phyloP scores from a whole-genome alignment of 1,139 yeast species.

The Suhomyces ambrosiae region DNA sequence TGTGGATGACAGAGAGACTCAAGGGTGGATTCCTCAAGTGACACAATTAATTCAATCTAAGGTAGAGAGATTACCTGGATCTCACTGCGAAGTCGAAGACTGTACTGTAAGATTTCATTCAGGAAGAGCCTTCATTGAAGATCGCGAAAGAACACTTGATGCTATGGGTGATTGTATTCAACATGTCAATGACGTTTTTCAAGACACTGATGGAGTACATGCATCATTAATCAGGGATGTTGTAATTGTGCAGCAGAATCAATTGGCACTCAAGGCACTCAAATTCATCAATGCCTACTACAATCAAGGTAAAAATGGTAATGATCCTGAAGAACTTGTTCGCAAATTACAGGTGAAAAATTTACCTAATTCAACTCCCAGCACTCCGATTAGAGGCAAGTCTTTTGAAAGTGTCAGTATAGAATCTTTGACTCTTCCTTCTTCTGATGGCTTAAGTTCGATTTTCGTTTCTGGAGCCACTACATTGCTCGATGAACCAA shows the following conservation, averaged over 20 bases:
- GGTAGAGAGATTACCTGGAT: conserved; percentile 79
- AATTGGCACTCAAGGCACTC: conserved; percentile 55
- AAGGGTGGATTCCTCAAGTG: conserved; percentile 64
- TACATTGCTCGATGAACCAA: conserved; percentile 68
- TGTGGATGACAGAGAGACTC: conserved; percentile 52
- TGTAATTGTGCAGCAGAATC: conserved; percentile 65
- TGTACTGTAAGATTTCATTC: conserved; percentile 76
- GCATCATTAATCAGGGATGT: conserved; percentile 73
- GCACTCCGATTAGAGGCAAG: conserved; percentile 14
- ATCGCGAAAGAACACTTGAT: conserved; percentile 63
- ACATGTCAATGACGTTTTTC: conserved; percentile 77
- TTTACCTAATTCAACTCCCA: conserved; percentile 17
- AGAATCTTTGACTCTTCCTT: background rate
- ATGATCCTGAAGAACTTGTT: conserved; percentile 23
- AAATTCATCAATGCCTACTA: conserved; percentile 46
- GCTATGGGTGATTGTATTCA: conserved; percentile 85
- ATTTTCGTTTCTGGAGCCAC: conserved; percentile 69
- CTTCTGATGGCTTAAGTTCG: conserved; percentile 28
- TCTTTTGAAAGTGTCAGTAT: background rate
- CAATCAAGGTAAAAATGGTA: conserved; percentile 21
- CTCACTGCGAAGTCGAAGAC: conserved; percentile 71
- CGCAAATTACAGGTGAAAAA: conserved; percentile 26
- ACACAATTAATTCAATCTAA: conserved; percentile 63
- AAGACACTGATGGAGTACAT: conserved; percentile 57
- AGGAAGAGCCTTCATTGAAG: conserved; percentile 60